Percentiles rank a stretch among this genome's conserved stretches.
Evolutionary conservation across 129 eudicot genomes (phyloP).

Genomic region (Artemisia argyi): DNA sequence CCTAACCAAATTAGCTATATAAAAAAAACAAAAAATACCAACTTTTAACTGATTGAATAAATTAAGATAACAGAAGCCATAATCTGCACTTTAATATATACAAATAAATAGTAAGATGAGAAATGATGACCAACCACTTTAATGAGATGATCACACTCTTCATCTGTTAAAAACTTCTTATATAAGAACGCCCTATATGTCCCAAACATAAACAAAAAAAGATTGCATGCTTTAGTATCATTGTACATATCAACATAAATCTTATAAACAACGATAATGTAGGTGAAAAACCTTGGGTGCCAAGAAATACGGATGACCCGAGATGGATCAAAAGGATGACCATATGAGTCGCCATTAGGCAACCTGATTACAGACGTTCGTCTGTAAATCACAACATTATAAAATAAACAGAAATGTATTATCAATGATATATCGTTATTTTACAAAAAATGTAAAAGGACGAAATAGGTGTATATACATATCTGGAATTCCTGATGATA

Average conservation of each 20-base stretch:
- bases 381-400: conserved; percentile 16
- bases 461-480: conserved; percentile 25
- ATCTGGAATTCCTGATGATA: conserved; percentile 26
- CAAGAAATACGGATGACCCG: conserved; percentile 67
- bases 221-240: conserved; percentile 13
- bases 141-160: conserved; percentile 93
- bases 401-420: too few relatives aligned
- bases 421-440: conserved; percentile 21
- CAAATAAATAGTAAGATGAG: background rate
- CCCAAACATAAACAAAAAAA: conserved; percentile 3
- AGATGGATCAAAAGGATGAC: conserved; percentile 53
- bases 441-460: background rate
- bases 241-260: background rate
- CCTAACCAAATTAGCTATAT: conserved; percentile 9
- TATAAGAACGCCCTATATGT: conserved; percentile 65
- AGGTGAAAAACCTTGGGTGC: conserved; percentile 58
- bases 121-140: conserved; percentile 42
- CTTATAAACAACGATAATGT: background rate
- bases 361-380: conserved; percentile 48
- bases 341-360: conserved; percentile 42
- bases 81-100: conserved; percentile 1
- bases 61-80: background rate
- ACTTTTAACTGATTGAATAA: background rate
- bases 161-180: conserved; percentile 63
- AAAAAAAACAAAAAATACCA: background rate